Conservation (phyloP, 2,329 filamentous ascomycete species). For the Purpureocillium lavendulum region DNA sequence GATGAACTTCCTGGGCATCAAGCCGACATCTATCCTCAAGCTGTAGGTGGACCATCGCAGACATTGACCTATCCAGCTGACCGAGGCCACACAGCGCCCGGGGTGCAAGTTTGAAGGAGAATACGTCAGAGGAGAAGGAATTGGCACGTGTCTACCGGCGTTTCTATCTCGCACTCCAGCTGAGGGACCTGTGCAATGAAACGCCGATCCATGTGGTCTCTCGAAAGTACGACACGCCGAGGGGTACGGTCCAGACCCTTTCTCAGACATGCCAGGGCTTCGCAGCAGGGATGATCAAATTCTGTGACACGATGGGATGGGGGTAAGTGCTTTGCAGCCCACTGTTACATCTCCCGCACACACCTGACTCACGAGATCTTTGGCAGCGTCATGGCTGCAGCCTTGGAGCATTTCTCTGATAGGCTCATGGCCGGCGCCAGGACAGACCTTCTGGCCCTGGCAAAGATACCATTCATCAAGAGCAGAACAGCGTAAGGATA, state of each 20-base stretch:
- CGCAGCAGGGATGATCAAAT: conserved; percentile 71
- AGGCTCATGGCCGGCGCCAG: conserved; percentile 64
- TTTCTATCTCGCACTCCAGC: conserved; percentile 67
- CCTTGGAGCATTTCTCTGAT: conserved; percentile 69
- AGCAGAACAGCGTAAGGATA: conserved; percentile 57
- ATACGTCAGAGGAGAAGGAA: conserved; percentile 51
- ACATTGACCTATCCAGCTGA: not conserved
- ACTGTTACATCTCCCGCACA: not conserved
- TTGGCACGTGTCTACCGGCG: conserved; percentile 57
- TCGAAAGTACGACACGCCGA: conserved; percentile 60
- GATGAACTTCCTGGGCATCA: conserved; percentile 59
- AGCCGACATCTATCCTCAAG: conserved; percentile 56
- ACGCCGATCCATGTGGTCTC: conserved; percentile 62
- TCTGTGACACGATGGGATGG: conserved; percentile 72
- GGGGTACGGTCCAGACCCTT: conserved; percentile 63
- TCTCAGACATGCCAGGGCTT: conserved; percentile 72
- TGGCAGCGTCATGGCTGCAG: conserved; percentile 55
- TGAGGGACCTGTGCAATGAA: conserved; percentile 74
- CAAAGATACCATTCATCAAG: conserved; percentile 68
- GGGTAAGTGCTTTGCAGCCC: conserved; percentile 31
- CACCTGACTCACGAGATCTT: conserved; percentile 6
- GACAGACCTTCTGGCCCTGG: conserved; percentile 61
- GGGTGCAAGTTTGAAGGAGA: conserved; percentile 56
- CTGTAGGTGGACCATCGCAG: conserved; percentile 39
- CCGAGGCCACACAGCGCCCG: conserved; percentile 45